phyloP scores from a whole-genome alignment of 106 monocot species.

The Allium sativum region DNA sequence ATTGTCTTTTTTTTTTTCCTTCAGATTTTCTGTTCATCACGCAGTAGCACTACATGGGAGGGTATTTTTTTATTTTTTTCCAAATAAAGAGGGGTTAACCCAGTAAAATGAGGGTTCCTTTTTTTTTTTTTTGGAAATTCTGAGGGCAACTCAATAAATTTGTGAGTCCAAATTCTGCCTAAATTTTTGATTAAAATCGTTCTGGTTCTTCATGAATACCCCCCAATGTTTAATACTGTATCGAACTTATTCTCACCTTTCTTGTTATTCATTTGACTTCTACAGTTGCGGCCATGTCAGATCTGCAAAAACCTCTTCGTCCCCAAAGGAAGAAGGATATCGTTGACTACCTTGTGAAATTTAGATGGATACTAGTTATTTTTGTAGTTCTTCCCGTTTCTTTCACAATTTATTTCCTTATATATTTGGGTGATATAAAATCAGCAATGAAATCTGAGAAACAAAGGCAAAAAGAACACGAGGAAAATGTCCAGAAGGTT shows the following conservation, averaged over 20 bases:
- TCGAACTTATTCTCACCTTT: background rate
- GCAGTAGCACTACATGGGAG: too few species aligned
- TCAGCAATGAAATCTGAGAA: constrained; percentile 31
- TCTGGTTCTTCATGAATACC: too few species aligned
- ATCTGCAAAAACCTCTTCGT: constrained; percentile 12
- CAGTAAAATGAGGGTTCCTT: too few species aligned
- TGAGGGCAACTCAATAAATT: too few species aligned
- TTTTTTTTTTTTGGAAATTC: too few species aligned
- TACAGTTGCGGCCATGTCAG: constrained; percentile 8
- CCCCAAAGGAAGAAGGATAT: constrained; percentile 35
- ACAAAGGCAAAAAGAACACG: constrained; percentile 38
- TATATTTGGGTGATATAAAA: constrained; percentile 18
- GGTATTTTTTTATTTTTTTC: too few species aligned
- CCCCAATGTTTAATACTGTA: background rate
- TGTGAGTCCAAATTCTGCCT: too few species aligned
- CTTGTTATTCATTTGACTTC: background rate
- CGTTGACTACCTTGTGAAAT: constrained; percentile 30
- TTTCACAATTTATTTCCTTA: constrained; percentile 23
- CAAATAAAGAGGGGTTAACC: too few species aligned
- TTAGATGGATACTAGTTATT: constrained; percentile 38
- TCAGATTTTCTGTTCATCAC: too few species aligned
- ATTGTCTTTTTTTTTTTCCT: too few species aligned
- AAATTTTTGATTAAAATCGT: too few species aligned
- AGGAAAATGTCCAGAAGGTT: constrained; percentile 34
- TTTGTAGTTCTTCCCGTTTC: constrained; percentile 47